Conservation (phyloP, 108 stramenopile species). For the Nitzschia inconspicua region DNA sequence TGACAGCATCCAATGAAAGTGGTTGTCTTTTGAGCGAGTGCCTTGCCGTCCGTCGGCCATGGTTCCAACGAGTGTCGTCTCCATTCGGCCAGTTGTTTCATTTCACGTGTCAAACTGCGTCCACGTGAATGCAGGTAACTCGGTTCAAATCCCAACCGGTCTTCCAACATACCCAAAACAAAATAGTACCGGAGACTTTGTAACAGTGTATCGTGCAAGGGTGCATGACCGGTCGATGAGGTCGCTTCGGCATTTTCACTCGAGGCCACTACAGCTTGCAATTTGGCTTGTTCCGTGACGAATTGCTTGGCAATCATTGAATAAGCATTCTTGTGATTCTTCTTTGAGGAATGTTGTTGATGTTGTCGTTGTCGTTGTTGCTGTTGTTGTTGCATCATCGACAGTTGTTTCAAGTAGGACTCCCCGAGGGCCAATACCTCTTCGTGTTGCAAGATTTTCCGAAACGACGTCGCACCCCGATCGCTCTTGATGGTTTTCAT, state of each 20-base stretch:
- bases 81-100: conserved; percentile 56
- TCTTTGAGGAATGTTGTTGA: background rate
- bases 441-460: conserved; percentile 34
- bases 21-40: too few relatives aligned
- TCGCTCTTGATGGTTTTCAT: conserved; percentile 19
- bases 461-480: conserved; percentile 3
- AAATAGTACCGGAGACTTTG: conserved; percentile 48
- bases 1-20: too few relatives aligned
- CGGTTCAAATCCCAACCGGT: conserved; percentile 54
- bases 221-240: conserved; percentile 22
- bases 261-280: conserved; percentile 31
- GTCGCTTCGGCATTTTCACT: conserved; percentile 14
- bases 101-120: conserved; percentile 40
- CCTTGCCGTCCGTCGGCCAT: background rate
- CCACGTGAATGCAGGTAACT: conserved; percentile 49
- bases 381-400: background rate
- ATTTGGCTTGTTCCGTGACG: too few relatives aligned
- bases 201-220: conserved; percentile 34
- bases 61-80: background rate
- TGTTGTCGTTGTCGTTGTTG: background rate
- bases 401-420: conserved; percentile 2
- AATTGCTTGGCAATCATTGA: too few relatives aligned
- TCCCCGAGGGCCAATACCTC: conserved; percentile 18
- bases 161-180: conserved; percentile 45
- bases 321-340: too few relatives aligned